Conservation (phyloP, 225 moss, liverwort and hornwort genomes). For the Anthoceros angustus region DNA sequence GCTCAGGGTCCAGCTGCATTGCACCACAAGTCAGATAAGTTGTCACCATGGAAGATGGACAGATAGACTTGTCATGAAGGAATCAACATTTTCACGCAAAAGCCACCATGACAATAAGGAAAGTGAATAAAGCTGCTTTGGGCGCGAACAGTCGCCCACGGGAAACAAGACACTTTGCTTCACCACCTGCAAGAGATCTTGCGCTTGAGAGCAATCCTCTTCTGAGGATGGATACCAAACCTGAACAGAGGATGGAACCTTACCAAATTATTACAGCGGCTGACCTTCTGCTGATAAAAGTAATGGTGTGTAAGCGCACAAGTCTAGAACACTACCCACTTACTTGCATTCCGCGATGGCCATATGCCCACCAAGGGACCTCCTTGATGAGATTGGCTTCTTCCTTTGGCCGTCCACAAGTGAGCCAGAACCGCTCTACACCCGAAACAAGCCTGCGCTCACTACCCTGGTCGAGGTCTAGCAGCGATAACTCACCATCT, state of each 20-base stretch:
- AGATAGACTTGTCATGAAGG: not conserved
- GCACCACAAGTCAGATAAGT: not conserved
- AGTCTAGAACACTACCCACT: not conserved
- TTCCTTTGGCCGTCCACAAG: conserved; percentile 72
- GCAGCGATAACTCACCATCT: conserved; percentile 83
- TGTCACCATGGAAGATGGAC: not conserved
- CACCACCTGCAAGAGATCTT: conserved; percentile 68
- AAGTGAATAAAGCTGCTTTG: too few species aligned
- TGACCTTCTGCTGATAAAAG: too few species aligned
- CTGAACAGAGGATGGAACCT: conserved; percentile 17
- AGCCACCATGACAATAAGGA: too few species aligned
- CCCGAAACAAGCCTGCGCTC: conserved; percentile 91
- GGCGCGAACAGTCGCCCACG: not conserved
- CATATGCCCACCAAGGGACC: conserved; percentile 98
- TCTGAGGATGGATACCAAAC: conserved; percentile 98
- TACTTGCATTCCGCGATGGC: conserved; percentile 98
- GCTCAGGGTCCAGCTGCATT: conserved; percentile 86
- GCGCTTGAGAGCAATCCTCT: conserved; percentile 52
- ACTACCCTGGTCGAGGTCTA: conserved; percentile 87
- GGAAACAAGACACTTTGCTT: not conserved
- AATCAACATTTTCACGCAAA: too few species aligned
- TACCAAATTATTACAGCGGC: not conserved
- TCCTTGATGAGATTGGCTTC: conserved; percentile 81
- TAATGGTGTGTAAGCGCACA: not conserved
- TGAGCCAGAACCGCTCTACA: conserved; percentile 93